A percentile compares a stretch with the other conserved stretches of the same genome.
These are phyloP conservation scores for Musa schizocarpa DNA, from an alignment of 176 grass and related monocot species.

Conservation along the genomic window DNA sequence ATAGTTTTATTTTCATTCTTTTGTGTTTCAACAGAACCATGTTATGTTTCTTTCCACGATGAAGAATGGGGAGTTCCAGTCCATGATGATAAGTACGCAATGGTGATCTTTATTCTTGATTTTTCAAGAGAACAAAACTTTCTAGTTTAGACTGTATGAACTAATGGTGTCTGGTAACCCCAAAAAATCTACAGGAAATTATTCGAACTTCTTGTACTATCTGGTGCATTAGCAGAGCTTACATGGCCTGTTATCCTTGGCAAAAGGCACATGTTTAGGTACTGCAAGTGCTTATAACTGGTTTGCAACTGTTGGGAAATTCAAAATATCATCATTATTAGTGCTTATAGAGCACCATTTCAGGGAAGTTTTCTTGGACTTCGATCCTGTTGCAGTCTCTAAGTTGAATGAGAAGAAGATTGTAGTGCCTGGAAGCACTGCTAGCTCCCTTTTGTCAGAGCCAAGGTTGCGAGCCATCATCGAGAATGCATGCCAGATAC, in stretches of 20 bases:
- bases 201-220: slow-evolving; percentile 84
- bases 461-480: slow-evolving; percentile 62
- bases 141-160: no score
- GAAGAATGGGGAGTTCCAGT: slow-evolving; percentile 89
- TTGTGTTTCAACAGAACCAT: slow-evolving; percentile 47
- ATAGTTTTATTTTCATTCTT: slow-evolving; percentile 5
- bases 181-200: slow-evolving; percentile 17
- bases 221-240: slow-evolving; percentile 72
- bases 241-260: slow-evolving; percentile 86
- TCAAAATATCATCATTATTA: neutral
- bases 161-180: no score
- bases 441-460: slow-evolving; percentile 71
- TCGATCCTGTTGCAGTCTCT: slow-evolving; percentile 46
- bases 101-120: neutral
- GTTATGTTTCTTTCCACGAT: slow-evolving; percentile 78
- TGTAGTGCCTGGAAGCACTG: slow-evolving; percentile 36
- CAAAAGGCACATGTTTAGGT: slow-evolving; percentile 80
- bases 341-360: slow-evolving; percentile 6
- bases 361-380: slow-evolving; percentile 80
- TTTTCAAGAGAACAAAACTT: no score
- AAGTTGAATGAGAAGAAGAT: slow-evolving; percentile 84
- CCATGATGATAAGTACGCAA: slow-evolving; percentile 63
- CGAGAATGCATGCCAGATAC: slow-evolving; percentile 66
- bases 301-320: slow-evolving; percentile 1
- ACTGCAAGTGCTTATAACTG: neutral